Base-by-base conservation (phyloP, 371 early-diverging fungal genomes). In the Mucor irregularis region DNA sequence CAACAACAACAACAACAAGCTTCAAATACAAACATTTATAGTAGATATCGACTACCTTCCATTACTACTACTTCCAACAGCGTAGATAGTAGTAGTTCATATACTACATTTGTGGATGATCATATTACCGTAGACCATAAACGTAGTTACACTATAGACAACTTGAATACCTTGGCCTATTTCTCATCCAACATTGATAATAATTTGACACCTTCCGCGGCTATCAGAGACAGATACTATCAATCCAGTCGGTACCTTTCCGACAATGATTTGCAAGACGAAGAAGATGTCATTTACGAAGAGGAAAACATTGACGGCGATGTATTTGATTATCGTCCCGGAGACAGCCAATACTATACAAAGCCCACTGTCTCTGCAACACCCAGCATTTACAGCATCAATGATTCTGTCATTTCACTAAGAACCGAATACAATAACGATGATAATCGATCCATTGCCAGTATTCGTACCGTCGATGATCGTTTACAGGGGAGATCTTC, bases 211-310 rank as follows among this genome's bases (percentile, higher is more conserved):
- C 62, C 65, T 5, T 69, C 69, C 13, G 69, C 69, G 14, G 66
- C 69, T 21, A 69, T 69, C 29, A 49, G 69, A 7, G 65, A 69
- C 22, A 40, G 49, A 33, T 69, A 69, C 22, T 69, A 69, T 25
- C 61, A 65, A 47, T 69, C 69, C 10, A 61, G 46, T 14, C 52
- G 62, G 7, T 58, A 60, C 16, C 33, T 61, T 14, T 55, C 58
- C 10, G 62, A 61, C 19, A 53, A 62, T 30, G 38, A 52, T 17
- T 19, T 40, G 5, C 49, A 47, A 7, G 60, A 61, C 28, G 58
- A 58, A 45, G 53, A 59, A 22, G 53, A 52, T 10, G 49, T 49
- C 14, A 38, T 35, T 0, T 55, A 64, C 16, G 65, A 61, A 28
- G 52, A 61, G 9, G 59, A 49, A 13, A 33, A 52, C 4, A 42